Percentiles rank a stretch among this genome's conserved stretches.
Conservation (phyloP, 2,329 filamentous ascomycete genomes). For the Talaromyces rugulosus region DNA sequence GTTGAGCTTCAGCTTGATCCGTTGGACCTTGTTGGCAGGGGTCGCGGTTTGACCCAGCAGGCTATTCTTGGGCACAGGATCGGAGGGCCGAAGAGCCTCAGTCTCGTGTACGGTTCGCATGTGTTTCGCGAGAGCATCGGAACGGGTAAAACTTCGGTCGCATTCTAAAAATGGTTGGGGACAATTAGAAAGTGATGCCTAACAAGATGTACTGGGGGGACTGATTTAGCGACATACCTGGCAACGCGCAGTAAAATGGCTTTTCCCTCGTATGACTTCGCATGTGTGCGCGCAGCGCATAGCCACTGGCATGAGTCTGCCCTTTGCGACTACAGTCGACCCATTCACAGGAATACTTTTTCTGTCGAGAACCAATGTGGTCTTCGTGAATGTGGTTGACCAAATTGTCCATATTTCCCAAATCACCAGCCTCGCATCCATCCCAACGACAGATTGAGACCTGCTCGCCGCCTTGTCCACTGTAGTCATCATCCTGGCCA, state of each 20-base stretch:
- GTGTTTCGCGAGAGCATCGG: slow-evolving; percentile 93
- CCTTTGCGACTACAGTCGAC: slow-evolving; percentile 82
- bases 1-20: slow-evolving; percentile 41
- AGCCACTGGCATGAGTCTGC: slow-evolving; percentile 87
- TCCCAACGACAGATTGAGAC: slow-evolving; percentile 76
- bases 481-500: slow-evolving; percentile 56
- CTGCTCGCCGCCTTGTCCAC: slow-evolving; percentile 67
- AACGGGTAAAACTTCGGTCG: slow-evolving; percentile 92
- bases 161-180: slow-evolving; percentile 61
- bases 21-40: slow-evolving; percentile 30
- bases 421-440: slow-evolving; percentile 65
- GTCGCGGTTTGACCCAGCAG: slow-evolving; percentile 24
- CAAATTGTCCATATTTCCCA: slow-evolving; percentile 74
- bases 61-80: slow-evolving; percentile 37
- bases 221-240: slow-evolving; percentile 56
- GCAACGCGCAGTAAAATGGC: slow-evolving; percentile 92
- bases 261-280: slow-evolving; percentile 96
- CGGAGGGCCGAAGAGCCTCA: slow-evolving; percentile 74
- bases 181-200: not conserved
- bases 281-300: slow-evolving; percentile 96
- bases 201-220: not conserved
- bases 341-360: slow-evolving; percentile 99
- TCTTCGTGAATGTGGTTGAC: slow-evolving; percentile 86
- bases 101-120: slow-evolving; percentile 99
- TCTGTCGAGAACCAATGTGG: slow-evolving; percentile 88